phyloP scores from a whole-genome alignment of 2,329 filamentous ascomycete species.

The Fusarium tanahbumbuense region DNA sequence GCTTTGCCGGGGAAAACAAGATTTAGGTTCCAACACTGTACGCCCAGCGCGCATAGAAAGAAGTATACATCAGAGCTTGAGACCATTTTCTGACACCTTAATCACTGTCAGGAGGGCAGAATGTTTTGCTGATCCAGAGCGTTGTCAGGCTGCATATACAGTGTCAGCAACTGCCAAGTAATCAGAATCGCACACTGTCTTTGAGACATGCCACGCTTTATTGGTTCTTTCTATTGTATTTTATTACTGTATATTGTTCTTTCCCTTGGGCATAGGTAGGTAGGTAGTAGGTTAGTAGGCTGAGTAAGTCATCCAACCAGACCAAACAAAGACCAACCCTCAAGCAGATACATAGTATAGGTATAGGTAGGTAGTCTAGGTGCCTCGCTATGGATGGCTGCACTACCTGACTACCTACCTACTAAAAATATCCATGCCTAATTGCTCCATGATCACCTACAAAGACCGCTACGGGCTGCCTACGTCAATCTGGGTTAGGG shows the following conservation, averaged over 20 bases:
- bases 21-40: conserved; percentile 34
- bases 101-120: conserved; percentile 5
- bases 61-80: not conserved
- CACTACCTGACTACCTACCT: no score
- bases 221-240: not conserved
- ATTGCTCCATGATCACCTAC: conserved; percentile 31
- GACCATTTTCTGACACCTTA: conserved; percentile 25
- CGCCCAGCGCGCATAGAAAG: not conserved
- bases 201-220: conserved; percentile 8
- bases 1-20: conserved; percentile 32
- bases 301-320: conserved; percentile 6
- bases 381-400: no score
- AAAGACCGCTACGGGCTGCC: conserved; percentile 9
- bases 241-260: not conserved
- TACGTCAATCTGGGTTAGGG: not conserved
- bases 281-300: not conserved
- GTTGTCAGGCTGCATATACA: conserved; percentile 23
- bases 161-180: conserved; percentile 12
- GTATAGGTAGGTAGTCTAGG: no score
- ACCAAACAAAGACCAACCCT: conserved; percentile 5
- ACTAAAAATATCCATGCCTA: not conserved
- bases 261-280: not conserved
- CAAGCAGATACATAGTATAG: no score
- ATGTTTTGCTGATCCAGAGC: conserved; percentile 1
- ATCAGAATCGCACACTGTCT: conserved; percentile 9